Base-by-base conservation (phyloP, 306 rosid species). In the Fragaria iinumae region DNA sequence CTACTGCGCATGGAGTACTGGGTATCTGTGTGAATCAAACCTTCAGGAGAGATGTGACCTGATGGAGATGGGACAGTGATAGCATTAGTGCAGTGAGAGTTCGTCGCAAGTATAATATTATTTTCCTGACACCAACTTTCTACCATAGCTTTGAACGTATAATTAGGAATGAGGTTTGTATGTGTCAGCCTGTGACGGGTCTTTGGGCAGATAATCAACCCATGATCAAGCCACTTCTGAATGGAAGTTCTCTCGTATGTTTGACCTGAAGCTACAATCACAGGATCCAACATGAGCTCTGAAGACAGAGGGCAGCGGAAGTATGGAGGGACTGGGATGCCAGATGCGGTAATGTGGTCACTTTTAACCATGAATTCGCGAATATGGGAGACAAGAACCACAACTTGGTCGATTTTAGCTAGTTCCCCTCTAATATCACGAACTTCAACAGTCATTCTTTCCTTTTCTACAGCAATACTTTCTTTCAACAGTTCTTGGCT, bases 251-350 rank as follows among this genome's bases (percentile, higher is more conserved):
- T 87, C 77, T 90, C 92, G 21, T 86, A 95, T 63, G 98, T 95
- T 82, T 95, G 98, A 77, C 98, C 97, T 5, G 97, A 95, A 80
- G 98, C 97, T 84, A 95, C 87, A 39, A 90, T 95, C 62, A 92
- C 98, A 39, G 98, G 97, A 85, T 95, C 97, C 76, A 80, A 71
- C 96, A 95, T 92, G 76, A 95, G 90, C 69, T 95, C 96, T 72
- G 89, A 76, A 11, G 98, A 95, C 78, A 95, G 77, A 56, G 98
- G 96, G 73, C 98, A 95, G 76, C 90, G 89, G 75, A 95, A 95
- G 83, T 92, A 95, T 16, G 93, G 29, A 70, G 97, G 96, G 83
- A 90, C 56, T 25, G 89, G 66, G 78, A 90, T 77, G 41, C 91
- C 93, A 70, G 77, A 81, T 80, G 80, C 81, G 14, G 81, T 86